Conservation (phyloP, 2,329 filamentous ascomycete species). For the Penicillium polonicum region DNA sequence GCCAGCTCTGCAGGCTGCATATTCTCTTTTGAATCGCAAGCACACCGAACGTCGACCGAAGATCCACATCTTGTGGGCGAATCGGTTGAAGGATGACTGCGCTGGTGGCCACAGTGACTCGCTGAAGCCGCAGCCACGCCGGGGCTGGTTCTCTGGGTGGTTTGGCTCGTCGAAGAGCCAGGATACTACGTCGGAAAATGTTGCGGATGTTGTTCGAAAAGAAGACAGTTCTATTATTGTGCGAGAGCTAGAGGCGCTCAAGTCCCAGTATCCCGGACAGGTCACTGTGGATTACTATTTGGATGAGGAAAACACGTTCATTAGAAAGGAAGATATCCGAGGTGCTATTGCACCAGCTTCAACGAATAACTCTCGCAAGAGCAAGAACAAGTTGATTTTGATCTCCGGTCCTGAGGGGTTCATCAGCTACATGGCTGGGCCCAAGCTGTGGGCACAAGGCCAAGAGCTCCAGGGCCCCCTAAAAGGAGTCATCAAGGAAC, state of each 20-base stretch:
- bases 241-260: slow-evolving; percentile 62
- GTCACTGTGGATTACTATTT: slow-evolving; percentile 73
- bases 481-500: slow-evolving; percentile 62
- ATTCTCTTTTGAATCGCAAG: slow-evolving; percentile 52
- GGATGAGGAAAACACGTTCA: slow-evolving; percentile 72
- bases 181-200: background rate
- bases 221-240: slow-evolving; percentile 49
- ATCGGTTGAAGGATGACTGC: slow-evolving; percentile 65
- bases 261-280: slow-evolving; percentile 54
- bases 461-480: slow-evolving; percentile 72
- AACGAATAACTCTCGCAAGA: slow-evolving; percentile 29
- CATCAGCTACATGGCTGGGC: slow-evolving; percentile 73
- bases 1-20: slow-evolving; percentile 77
- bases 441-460: slow-evolving; percentile 72
- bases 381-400: slow-evolving; percentile 60
- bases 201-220: slow-evolving; percentile 1
- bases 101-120: slow-evolving; percentile 57
- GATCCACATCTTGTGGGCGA: slow-evolving; percentile 82
- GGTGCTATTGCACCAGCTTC: slow-evolving; percentile 28
- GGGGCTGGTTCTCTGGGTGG: slow-evolving; percentile 34
- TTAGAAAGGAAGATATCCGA: slow-evolving; percentile 56
- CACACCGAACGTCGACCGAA: slow-evolving; percentile 34
- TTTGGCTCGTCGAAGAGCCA: slow-evolving; percentile 21
- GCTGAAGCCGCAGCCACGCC: slow-evolving; percentile 12
- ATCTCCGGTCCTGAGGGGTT: slow-evolving; percentile 92